Conservation (phyloP, 257 asterid species). For the Solanum ossicruentum region DNA sequence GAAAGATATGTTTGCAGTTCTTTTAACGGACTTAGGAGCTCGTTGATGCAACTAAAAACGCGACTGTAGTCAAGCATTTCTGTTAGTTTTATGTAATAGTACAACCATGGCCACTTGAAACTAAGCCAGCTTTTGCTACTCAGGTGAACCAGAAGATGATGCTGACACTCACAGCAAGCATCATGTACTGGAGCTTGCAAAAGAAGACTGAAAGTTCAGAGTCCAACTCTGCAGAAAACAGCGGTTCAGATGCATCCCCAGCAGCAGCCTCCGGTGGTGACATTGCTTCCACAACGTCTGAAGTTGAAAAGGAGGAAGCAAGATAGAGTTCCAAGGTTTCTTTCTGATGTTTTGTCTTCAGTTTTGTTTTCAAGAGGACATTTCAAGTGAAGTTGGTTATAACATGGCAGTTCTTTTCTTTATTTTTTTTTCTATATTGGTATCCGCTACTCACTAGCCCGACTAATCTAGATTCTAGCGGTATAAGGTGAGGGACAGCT, state of each 20-base stretch:
- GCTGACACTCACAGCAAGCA: neutral
- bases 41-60: neutral
- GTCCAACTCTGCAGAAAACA: neutral
- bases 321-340: neutral
- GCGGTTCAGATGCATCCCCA: neutral
- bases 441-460: neutral
- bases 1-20: neutral
- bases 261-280: neutral
- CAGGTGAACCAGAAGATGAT: conserved; percentile 3
- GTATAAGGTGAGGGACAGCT: neutral
- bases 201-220: neutral
- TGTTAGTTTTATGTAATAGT: neutral
- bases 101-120: neutral
- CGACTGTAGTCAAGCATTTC: neutral
- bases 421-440: neutral
- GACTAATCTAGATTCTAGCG: neutral
- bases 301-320: neutral
- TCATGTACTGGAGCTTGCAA: neutral
- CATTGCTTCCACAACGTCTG: neutral
- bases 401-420: neutral
- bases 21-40: neutral
- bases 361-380: neutral
- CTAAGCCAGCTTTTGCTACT: neutral
- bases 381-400: neutral
- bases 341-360: neutral